phyloP scores from a whole-genome alignment of 768 basidiomycete genomes.

The Boletus subparvulus region DNA sequence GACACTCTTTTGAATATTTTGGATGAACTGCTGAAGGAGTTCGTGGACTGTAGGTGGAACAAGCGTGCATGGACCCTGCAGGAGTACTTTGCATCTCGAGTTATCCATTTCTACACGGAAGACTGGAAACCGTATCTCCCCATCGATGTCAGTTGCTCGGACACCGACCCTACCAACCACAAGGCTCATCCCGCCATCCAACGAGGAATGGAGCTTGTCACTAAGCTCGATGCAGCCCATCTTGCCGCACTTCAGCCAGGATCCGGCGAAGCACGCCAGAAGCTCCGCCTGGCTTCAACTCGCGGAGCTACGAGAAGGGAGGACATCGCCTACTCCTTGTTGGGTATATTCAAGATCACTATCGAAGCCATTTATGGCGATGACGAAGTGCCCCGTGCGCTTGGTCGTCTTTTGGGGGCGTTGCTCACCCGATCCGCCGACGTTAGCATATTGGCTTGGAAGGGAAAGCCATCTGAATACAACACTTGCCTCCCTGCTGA shows the following conservation, averaged over 20 bases:
- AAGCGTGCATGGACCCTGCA: slow-evolving; percentile 22
- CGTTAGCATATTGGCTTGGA: slow-evolving; percentile 17
- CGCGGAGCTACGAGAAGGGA: slow-evolving; percentile 21
- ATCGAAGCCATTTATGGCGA: slow-evolving; percentile 23
- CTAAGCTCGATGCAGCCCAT: neutral
- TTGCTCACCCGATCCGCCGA: slow-evolving; percentile 18
- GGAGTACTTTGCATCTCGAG: slow-evolving; percentile 23
- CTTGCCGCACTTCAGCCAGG: slow-evolving; percentile 13
- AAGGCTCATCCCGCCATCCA: slow-evolving; percentile 7
- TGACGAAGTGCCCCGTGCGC: slow-evolving; percentile 17
- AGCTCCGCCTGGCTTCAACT: slow-evolving; percentile 21
- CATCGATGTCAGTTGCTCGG: neutral
- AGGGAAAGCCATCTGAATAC: slow-evolving; percentile 16
- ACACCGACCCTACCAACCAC: slow-evolving; percentile 6
- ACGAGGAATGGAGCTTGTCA: slow-evolving; percentile 16
- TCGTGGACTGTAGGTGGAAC: slow-evolving; percentile 22
- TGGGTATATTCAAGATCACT: slow-evolving; percentile 21
- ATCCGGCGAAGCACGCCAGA: slow-evolving; percentile 7
- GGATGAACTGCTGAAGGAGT: slow-evolving; percentile 3
- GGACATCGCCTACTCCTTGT: slow-evolving; percentile 26
- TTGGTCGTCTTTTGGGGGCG: slow-evolving; percentile 18
- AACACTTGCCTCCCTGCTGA: slow-evolving; percentile 23
- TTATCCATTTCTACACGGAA: slow-evolving; percentile 23
- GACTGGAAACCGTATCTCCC: slow-evolving; percentile 25
- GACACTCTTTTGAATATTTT: neutral